These are phyloP conservation scores for Arthrobotrys conoides DNA, from an alignment of 2,329 filamentous ascomycete genomes.

Conservation along the genomic window DNA sequence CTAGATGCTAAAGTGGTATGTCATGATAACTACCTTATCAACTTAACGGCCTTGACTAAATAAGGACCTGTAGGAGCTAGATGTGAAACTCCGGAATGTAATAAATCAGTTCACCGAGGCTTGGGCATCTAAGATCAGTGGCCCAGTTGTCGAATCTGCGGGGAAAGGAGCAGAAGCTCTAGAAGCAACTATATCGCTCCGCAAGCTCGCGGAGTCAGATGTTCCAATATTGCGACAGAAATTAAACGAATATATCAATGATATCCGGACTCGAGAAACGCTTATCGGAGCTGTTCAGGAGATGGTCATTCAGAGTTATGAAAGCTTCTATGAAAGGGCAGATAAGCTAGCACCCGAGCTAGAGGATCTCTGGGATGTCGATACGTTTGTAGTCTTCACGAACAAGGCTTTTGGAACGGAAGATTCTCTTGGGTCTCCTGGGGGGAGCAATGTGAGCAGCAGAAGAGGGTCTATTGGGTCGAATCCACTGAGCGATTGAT, in stretches of 20 bases:
- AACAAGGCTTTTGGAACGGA: conserved; percentile 71
- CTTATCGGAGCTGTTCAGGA: conserved; percentile 75
- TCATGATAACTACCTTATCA: not conserved
- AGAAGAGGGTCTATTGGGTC: conserved; percentile 51
- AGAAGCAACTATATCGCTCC: conserved; percentile 69
- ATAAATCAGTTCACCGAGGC: conserved; percentile 77
- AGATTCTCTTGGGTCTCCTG: conserved; percentile 42
- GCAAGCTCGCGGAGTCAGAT: conserved; percentile 73
- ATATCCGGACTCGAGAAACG: conserved; percentile 76
- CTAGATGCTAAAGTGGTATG: conserved; percentile 76
- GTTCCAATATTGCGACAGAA: conserved; percentile 72
- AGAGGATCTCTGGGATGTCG: conserved; percentile 75
- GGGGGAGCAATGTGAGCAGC: conserved; percentile 54
- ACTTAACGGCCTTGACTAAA: conserved; percentile 24
- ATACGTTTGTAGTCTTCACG: conserved; percentile 76
- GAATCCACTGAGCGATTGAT: conserved; percentile 19
- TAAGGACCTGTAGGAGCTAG: conserved; percentile 69
- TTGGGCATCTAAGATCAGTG: conserved; percentile 73
- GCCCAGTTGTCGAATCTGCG: conserved; percentile 66
- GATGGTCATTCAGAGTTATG: conserved; percentile 74
- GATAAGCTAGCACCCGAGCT: conserved; percentile 63
- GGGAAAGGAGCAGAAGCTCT: conserved; percentile 66
- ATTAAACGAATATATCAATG: conserved; percentile 76
- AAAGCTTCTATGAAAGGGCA: conserved; percentile 74
- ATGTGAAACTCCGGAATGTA: conserved; percentile 74